Base-by-base conservation (phyloP, 768 basidiomycete genomes). In the Leucocoprinus sp. region DNA sequence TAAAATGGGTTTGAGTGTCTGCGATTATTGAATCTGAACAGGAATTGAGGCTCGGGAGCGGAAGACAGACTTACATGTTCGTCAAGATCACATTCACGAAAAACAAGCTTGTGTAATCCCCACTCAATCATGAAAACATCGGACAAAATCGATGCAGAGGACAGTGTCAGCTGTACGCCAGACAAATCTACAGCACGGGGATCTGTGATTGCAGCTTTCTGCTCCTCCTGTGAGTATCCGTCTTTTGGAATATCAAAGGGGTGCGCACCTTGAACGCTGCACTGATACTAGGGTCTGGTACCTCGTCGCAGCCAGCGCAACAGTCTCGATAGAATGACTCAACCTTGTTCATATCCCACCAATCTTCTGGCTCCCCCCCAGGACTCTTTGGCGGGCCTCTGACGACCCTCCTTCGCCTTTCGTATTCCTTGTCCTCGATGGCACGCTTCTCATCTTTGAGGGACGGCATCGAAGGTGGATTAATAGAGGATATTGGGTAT, bases 41-140 rank as follows among this genome's bases (percentile, higher is more conserved):
- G 40, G n/a, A 43, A 19, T 4, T 12, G 35, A n/a, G n/a, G 11
- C 18, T 22, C 12, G 29, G 6, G 15, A 34, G 23, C 41, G 40
- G 21, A 15, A 42, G 18, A 35, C 35, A 34, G 4, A 63, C 76
- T 46, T 56, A 92, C 92, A 48, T 74, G 71, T 42, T 91, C 86
- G 52, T 93, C 90, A 17, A 98, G 62, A 53, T 93, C 81, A 55
- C 93, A 97, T 59, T 87, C 85, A 33, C 88, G 79, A 44, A 96
- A 74, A 0, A 85, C 81, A 17, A 95, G 68, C 55, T 91, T 93
- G 21, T 84, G 71, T 15, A 96, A 66, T 0, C 93, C 93, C 87
- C 93, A 97, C 62, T 97, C 91, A 47, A 96, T 83, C 6, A 80
- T 78, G 52, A 98, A 80, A 11, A 96, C 80, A 62, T 98, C 95